Evolutionary conservation across 768 basidiomycete genomes (phyloP).

Genomic region (Phlebiopsis flavidoalba): DNA sequence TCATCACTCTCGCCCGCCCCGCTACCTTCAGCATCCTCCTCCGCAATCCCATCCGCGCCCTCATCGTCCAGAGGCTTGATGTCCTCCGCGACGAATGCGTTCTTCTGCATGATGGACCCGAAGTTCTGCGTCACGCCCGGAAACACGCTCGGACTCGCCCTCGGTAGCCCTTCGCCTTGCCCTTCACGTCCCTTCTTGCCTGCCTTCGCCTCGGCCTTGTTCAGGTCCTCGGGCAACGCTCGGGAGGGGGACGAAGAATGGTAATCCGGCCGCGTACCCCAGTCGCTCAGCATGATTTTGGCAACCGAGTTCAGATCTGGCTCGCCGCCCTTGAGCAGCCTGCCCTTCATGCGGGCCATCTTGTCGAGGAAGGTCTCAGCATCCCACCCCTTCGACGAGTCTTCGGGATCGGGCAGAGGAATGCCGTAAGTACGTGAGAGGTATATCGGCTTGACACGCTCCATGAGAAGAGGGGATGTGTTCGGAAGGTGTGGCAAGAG

Average conservation of each 20-base stretch:
- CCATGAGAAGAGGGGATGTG: constrained; percentile 86
- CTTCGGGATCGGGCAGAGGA: constrained; percentile 52
- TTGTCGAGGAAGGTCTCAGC: constrained; percentile 78
- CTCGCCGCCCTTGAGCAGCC: constrained; percentile 90
- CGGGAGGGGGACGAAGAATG: constrained; percentile 95
- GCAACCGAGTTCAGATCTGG: constrained; percentile 89
- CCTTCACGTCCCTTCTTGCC: constrained; percentile 44
- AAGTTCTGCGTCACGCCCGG: constrained; percentile 82
- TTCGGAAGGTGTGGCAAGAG: constrained; percentile 86
- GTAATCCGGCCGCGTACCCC: constrained; percentile 97
- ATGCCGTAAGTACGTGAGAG: constrained; percentile 81
- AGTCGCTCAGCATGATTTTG: constrained; percentile 93
- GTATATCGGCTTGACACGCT: constrained; percentile 90
- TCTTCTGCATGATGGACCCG: constrained; percentile 84
- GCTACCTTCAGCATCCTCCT: constrained; percentile 29
- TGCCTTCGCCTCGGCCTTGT: constrained; percentile 49
- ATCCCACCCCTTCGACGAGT: constrained; percentile 52
- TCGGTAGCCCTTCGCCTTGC: constrained; percentile 44
- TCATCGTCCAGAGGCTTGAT: constrained; percentile 59
- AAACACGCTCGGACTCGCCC: constrained; percentile 19
- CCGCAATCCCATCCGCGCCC: constrained; percentile 30
- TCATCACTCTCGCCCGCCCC: constrained; percentile 37
- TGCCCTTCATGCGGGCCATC: constrained; percentile 87
- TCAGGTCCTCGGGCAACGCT: constrained; percentile 67
- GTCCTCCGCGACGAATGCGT: constrained; percentile 82